Base-by-base conservation (phyloP, 768 basidiomycete species). In the Tricholoma hemisulphureum region DNA sequence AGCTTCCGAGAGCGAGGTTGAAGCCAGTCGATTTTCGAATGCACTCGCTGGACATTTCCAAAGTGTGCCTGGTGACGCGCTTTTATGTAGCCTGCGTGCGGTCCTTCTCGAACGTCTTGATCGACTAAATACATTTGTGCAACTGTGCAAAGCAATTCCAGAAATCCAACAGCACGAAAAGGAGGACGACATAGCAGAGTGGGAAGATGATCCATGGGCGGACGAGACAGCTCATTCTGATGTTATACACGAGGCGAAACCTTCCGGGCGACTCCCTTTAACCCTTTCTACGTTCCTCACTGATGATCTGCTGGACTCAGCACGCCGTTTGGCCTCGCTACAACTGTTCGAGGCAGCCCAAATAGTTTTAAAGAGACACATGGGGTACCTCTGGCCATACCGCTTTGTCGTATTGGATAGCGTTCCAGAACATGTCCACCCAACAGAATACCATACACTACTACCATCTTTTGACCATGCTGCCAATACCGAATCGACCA, bases 121-220 rank as follows among this genome's bases (percentile, higher is more conserved):
- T 69, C 76, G 82, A 48, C 75, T 93, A 48, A 87, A 85, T 60
- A 91, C 89, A n/a, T 93, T 80, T 58, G 75, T 82, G 20, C 81
- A 87, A 63, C 79, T 92, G 62, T 81, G 73, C 65, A 78, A 78
- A 60, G 75, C 70, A 20, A 62, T 75, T 11, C 69, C 79, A 23
- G 63, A 67, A 29, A 59, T 64, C 31, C 67, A 57, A 5, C 65
- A 67, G 37, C 74, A 71, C 11, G 77, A 79, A 10, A 73, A 71
- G 9, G 83, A 86, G 53, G 79, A 80, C 55, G 76, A 77, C 20
- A 77, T 79, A 55, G 83, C 84, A 39, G 88, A 87, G 52, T 90
- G 88, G 89, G 83, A 85, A 63, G 89, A 88, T 63, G 88, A 91
- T 68, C 88, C 89, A 11, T 91, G 89, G 88, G 85, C 77, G 34